Base-by-base conservation (phyloP, 2,329 filamentous ascomycete species). In the Diaporthe destruens region DNA sequence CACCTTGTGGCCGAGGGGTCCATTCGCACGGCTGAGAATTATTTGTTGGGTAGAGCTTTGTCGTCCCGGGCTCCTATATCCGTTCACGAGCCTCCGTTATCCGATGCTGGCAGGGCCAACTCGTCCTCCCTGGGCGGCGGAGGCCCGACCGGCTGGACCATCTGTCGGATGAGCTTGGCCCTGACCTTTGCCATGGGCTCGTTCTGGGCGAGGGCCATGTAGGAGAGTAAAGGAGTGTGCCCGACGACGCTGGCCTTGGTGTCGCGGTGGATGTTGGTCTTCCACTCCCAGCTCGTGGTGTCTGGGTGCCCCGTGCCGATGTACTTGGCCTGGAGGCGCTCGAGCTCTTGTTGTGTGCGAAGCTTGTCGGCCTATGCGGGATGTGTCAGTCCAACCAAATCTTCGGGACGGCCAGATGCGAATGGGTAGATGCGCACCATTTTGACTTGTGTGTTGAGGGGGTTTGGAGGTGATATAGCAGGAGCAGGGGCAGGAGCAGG, bases 231-330 rank as follows among this genome's bases (percentile, higher is more conserved):
- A 9, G 95, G 93, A 20, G 95, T 93, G 81, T 99, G 96, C 25
- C 96, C 96, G 76, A 96, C 89, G 78, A 97, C 95, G 75, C 92
- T 95, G 25, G 95, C 90, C 81, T 96, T 95, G 29, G 93, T 97
- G 85, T 99, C 96, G 81, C 96, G 95, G 80, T 95, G 90, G 80
- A 98, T 96, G 85, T 98, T 99, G 74, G 93, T 95, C 66, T 93
- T 93, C 95, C 95, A 99, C 85, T 99, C 96, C 91, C 96, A 96
- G 82, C 94, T 97, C 34, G 95, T 97, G 18, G 96, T 98, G 85
- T 99, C 96, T 55, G 96, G 94, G 83, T 98, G 95, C 32, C 96
- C 96, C 5, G 96, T 98, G 77, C 96, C 96, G 79, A 99, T 89
- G 86, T 96, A 98, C 80, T 97, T 97, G 79, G 95, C 92, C 84